phyloP scores from a whole-genome alignment of 139 green algal species.

The Asterochloris erici region DNA sequence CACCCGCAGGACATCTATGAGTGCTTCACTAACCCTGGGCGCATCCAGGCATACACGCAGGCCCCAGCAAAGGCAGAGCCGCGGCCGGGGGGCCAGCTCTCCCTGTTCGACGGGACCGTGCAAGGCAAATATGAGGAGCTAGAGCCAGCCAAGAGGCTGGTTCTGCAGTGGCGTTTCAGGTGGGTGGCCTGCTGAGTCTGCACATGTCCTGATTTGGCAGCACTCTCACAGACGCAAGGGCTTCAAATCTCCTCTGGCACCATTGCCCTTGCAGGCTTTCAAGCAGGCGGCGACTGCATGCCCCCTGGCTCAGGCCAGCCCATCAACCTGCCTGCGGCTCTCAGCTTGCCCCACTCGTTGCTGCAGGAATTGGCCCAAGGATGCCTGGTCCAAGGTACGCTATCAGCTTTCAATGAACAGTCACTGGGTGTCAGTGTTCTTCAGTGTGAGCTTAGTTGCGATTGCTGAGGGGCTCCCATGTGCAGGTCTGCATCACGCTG shows the following conservation, averaged over 20 bases:
- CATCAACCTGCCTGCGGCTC: no score
- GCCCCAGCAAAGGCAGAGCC: slow-evolving; percentile 47
- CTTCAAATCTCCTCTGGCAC: no score
- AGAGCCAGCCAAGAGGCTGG: slow-evolving; percentile 41
- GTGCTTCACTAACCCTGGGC: slow-evolving; percentile 64
- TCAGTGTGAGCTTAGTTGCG: not conserved
- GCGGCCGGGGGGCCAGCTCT: slow-evolving; percentile 51
- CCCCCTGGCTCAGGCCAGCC: no score
- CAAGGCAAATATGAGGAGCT: slow-evolving; percentile 64
- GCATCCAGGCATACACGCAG: slow-evolving; percentile 60
- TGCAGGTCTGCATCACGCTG: slow-evolving; percentile 61
- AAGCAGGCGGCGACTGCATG: no score
- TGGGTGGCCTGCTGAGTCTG: not conserved
- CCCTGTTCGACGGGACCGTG: slow-evolving; percentile 66
- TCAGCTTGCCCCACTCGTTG: no score
- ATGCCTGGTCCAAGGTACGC: slow-evolving; percentile 49
- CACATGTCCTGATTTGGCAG: no score
- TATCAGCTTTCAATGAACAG: not conserved
- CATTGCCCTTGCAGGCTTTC: no score
- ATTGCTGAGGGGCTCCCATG: not conserved
- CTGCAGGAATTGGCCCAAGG: slow-evolving; percentile 74
- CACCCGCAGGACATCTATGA: slow-evolving; percentile 68
- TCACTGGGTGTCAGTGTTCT: no score
- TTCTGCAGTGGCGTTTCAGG: slow-evolving; percentile 77
- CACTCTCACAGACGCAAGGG: no score